Evolutionary conservation across 345 rosid genomes (phyloP).

Genomic region (Trapa incisa): DNA sequence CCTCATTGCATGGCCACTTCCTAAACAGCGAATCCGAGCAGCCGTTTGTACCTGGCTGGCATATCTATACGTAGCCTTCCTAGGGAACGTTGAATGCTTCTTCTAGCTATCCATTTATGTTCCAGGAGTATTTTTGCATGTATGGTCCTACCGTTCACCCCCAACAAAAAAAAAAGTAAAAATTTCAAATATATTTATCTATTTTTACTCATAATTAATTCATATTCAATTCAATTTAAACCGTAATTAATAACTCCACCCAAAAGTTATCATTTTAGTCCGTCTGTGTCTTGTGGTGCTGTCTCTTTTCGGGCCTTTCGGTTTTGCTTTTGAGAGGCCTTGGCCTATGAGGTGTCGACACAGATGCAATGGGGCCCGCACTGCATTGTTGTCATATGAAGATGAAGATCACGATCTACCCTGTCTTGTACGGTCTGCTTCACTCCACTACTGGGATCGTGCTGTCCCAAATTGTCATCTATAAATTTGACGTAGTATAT

Average conservation of each 20-base stretch:
- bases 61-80: background rate
- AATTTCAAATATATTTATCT: too few relatives aligned
- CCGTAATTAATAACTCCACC: too few relatives aligned
- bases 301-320: background rate
- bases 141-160: too few relatives aligned
- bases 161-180: too few relatives aligned
- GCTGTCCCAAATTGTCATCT: background rate
- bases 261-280: too few relatives aligned
- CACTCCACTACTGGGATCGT: too few relatives aligned
- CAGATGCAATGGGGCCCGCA: background rate
- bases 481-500: too few relatives aligned
- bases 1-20: slow-evolving; percentile 74
- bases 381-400: background rate
- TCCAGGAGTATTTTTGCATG: too few relatives aligned
- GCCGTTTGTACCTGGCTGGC: background rate
- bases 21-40: slow-evolving; percentile 14
- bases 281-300: background rate
- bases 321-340: slow-evolving; percentile 6
- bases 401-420: background rate
- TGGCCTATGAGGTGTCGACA: slow-evolving; percentile 20
- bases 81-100: background rate
- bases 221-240: too few relatives aligned
- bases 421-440: background rate
- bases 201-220: too few relatives aligned
- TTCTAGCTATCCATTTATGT: too few relatives aligned